Percentiles rank a stretch among this genome's conserved stretches.
These are phyloP conservation scores for Aspergillus fijiensis DNA, from an alignment of 2,329 filamentous ascomycete species.

Conservation along the genomic window DNA sequence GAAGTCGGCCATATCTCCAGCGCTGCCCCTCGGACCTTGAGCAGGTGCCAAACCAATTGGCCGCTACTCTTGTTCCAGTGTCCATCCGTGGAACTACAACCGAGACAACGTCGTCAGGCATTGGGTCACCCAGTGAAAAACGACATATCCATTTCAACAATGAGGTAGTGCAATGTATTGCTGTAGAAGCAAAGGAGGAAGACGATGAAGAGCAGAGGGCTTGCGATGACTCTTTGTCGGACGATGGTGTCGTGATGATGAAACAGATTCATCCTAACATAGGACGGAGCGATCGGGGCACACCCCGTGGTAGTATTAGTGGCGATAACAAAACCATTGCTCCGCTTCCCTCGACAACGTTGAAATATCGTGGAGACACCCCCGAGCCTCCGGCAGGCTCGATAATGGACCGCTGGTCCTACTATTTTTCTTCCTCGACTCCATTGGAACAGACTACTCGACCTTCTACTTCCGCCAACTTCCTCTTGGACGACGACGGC, in stretches of 20 bases:
- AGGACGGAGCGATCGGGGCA: constrained; percentile 53
- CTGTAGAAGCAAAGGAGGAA: constrained; percentile 79
- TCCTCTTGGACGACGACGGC: constrained; percentile 62
- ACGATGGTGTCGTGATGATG: constrained; percentile 81
- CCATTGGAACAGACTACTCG: constrained; percentile 73
- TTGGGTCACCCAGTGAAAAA: constrained; percentile 62
- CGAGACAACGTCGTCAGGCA: constrained; percentile 69
- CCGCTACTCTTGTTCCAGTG: neutral
- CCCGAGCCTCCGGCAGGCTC: constrained; percentile 55
- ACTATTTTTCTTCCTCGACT: constrained; percentile 54
- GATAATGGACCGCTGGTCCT: constrained; percentile 35
- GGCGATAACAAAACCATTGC: constrained; percentile 81
- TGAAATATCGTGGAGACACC: constrained; percentile 79
- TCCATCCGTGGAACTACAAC: constrained; percentile 57
- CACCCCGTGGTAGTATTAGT: constrained; percentile 55
- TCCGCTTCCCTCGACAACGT: constrained; percentile 79
- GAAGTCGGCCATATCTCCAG: constrained; percentile 56
- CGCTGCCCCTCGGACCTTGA: constrained; percentile 61
- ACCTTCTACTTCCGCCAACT: constrained; percentile 66
- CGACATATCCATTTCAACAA: constrained; percentile 97
- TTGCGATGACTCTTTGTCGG: constrained; percentile 64
- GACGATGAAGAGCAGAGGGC: constrained; percentile 38
- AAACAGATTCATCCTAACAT: constrained; percentile 58
- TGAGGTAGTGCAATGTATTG: constrained; percentile 93
- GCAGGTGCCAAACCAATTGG: constrained; percentile 52